Percentiles rank a stretch among this genome's conserved stretches.
Evolutionary conservation across 495 filamentous ascomycete species (phyloP).

Genomic region (Aspergillus campestris): DNA sequence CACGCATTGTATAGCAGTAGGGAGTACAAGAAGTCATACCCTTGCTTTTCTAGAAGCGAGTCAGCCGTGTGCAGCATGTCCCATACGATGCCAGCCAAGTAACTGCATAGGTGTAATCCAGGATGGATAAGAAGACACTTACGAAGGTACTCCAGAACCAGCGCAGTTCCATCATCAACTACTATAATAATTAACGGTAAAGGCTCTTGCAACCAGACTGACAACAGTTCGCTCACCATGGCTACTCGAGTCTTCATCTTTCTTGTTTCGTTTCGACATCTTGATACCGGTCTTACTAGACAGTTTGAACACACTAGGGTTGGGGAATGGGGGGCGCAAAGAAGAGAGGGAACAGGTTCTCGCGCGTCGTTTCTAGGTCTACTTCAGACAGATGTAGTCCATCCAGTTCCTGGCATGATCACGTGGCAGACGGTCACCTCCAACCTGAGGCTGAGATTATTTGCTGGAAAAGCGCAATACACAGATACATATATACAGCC

Average conservation of each 20-base stretch:
- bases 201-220: constrained; percentile 6
- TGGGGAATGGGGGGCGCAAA: background rate
- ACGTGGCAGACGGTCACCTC: background rate
- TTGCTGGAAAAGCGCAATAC: too few species aligned
- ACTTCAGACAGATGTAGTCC: background rate
- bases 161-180: constrained; percentile 14
- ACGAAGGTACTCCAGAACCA: constrained; percentile 54
- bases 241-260: constrained; percentile 34
- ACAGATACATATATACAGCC: too few species aligned
- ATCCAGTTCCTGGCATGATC: background rate
- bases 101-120: background rate
- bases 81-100: background rate
- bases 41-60: constrained; percentile 41
- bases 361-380: too few species aligned
- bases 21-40: constrained; percentile 28
- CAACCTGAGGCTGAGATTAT: too few species aligned
- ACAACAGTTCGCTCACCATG: constrained; percentile 26
- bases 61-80: too few species aligned
- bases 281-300: background rate
- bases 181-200: constrained; percentile 18
- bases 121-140: constrained; percentile 14
- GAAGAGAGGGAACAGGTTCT: constrained; percentile 2
- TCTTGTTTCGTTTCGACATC: constrained; percentile 24
- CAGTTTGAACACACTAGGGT: background rate
- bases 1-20: background rate